phyloP scores from a whole-genome alignment of 108 stramenopile species.

The Parietichytrium sp. region DNA sequence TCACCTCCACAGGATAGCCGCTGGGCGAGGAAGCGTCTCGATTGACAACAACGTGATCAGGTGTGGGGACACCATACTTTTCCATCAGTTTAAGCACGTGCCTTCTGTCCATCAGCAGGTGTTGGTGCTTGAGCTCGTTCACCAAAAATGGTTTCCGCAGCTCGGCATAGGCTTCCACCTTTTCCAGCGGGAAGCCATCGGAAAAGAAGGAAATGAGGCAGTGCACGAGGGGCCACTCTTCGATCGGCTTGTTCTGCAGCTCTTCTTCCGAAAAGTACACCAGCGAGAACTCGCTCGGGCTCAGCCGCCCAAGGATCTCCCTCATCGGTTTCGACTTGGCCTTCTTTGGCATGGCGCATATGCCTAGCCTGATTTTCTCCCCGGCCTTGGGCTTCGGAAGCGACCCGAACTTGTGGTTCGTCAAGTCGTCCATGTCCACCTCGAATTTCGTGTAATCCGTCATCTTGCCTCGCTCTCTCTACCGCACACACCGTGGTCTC shows the following conservation, averaged over 20 bases:
- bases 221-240: constrained; percentile 89
- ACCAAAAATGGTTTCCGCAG: constrained; percentile 81
- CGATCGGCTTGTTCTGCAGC: constrained; percentile 80
- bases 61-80: constrained; percentile 84
- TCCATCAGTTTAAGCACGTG: constrained; percentile 85
- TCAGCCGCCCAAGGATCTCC: constrained; percentile 85
- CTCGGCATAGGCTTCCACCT: constrained; percentile 83
- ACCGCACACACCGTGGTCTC: too few relatives aligned
- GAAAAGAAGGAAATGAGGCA: constrained; percentile 93
- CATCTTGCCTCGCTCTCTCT: too few relatives aligned
- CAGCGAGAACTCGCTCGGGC: constrained; percentile 67
- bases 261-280: constrained; percentile 87
- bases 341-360: constrained; percentile 93
- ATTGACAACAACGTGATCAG: constrained; percentile 78
- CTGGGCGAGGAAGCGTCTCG: constrained; percentile 63
- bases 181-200: constrained; percentile 83
- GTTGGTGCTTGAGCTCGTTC: constrained; percentile 87
- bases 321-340: constrained; percentile 74
- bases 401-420: not conserved
- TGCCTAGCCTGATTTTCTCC: constrained; percentile 72
- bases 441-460: constrained; percentile 16
- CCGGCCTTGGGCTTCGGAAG: not conserved
- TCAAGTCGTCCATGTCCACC: not conserved
- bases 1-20: not conserved
- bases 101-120: constrained; percentile 79